Conservation (phyloP, 129 eudicot genomes). For the Silybum marianum region DNA sequence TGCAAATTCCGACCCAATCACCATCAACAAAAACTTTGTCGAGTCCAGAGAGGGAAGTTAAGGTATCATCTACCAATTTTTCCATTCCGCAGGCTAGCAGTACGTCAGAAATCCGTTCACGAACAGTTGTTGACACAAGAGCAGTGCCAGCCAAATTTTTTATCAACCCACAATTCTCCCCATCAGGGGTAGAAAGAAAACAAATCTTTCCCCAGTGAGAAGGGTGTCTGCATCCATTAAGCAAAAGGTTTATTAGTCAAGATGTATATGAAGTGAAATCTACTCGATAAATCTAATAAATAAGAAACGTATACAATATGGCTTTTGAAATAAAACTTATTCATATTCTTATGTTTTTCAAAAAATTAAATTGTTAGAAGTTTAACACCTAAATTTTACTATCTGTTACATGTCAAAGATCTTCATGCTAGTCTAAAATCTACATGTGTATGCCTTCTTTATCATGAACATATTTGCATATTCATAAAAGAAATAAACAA, state of each 20-base stretch:
- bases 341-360: not conserved
- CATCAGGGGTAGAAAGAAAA: conserved; percentile 88
- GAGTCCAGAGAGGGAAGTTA: conserved; percentile 45
- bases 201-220: conserved; percentile 97
- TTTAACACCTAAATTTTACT: not conserved
- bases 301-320: conserved; percentile 1
- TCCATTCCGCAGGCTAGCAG: conserved; percentile 72
- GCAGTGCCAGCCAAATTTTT: conserved; percentile 89
- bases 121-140: conserved; percentile 60
- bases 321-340: conserved; percentile 10
- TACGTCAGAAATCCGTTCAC: conserved; percentile 38
- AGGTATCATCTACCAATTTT: conserved; percentile 55
- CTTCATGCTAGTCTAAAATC: not conserved
- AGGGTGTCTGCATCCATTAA: conserved; percentile 70
- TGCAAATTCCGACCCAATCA: conserved; percentile 81
- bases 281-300: not conserved
- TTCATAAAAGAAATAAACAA: not conserved
- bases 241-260: not conserved
- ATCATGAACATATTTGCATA: not conserved
- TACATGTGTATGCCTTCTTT: not conserved
- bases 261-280: not conserved
- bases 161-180: conserved; percentile 92
- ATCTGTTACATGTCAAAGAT: not conserved
- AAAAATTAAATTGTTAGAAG: not conserved
- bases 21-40: conserved; percentile 77